These are phyloP conservation scores for Mortierella alpina DNA, from an alignment of 192 early-diverging fungal genomes.

Conservation along the genomic window DNA sequence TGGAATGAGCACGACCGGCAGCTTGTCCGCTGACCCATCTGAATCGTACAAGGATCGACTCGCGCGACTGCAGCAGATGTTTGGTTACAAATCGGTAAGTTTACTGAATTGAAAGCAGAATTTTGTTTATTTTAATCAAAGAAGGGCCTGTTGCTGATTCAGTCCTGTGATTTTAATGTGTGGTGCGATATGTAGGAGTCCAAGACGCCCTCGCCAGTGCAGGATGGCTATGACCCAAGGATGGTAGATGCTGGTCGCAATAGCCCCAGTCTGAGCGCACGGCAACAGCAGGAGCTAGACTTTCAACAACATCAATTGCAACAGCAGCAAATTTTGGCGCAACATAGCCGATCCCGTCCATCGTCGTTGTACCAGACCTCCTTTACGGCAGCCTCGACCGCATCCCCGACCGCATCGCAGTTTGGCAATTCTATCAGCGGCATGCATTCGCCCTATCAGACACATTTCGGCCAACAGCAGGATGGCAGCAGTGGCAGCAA, in stretches of 20 bases:
- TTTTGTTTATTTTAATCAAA: not conserved
- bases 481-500: slow-evolving; percentile 8
- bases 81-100: slow-evolving; percentile 57
- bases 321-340: slow-evolving; percentile 49
- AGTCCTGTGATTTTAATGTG: not conserved
- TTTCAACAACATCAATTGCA: slow-evolving; percentile 51
- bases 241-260: slow-evolving; percentile 23
- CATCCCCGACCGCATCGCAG: slow-evolving; percentile 5
- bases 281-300: slow-evolving; percentile 41
- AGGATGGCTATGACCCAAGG: slow-evolving; percentile 18
- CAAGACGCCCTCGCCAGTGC: slow-evolving; percentile 37
- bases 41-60: slow-evolving; percentile 66
- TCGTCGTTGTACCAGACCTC: slow-evolving; percentile 32
- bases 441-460: slow-evolving; percentile 22
- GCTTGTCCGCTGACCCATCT: slow-evolving; percentile 17
- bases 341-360: slow-evolving; percentile 41
- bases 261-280: slow-evolving; percentile 26
- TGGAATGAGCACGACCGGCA: not conserved
- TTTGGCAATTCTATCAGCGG: slow-evolving; percentile 11
- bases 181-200: slow-evolving; percentile 21
- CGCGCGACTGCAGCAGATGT: slow-evolving; percentile 69
- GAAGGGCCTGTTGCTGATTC: not conserved
- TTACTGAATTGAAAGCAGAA: not conserved
- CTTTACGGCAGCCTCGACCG: not conserved
- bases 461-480: slow-evolving; percentile 19